A percentile compares a stretch with the other conserved stretches of the same genome.
Evolutionary conservation across 177 flowering plant genomes (phyloP).

Genomic region (Vitis hybrid): DNA sequence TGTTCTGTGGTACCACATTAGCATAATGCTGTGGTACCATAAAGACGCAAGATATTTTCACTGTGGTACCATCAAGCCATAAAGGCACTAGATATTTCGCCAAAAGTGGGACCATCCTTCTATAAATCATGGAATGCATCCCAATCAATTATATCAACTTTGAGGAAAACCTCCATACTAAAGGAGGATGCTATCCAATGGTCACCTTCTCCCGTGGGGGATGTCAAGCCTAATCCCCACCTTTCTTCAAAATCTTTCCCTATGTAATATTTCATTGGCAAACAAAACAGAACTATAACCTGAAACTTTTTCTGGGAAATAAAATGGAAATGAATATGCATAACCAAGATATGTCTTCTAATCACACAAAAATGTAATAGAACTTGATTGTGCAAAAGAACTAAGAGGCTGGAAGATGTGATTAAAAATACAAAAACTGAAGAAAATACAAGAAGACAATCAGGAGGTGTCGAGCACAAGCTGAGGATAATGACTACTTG

Average conservation of each 20-base stretch:
- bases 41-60: too few relatives aligned
- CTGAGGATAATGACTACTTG: conserved; percentile 12
- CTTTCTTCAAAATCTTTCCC: neutral
- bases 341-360: neutral
- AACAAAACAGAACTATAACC: neutral
- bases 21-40: too few relatives aligned
- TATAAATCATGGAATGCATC: too few relatives aligned
- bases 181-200: neutral
- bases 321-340: neutral
- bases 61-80: too few relatives aligned
- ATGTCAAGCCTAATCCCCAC: too few relatives aligned
- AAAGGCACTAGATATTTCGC: too few relatives aligned
- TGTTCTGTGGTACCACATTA: too few relatives aligned
- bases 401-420: neutral
- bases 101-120: too few relatives aligned
- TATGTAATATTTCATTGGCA: neutral
- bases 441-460: neutral
- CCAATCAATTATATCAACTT: too few relatives aligned
- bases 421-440: neutral
- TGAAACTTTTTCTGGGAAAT: neutral
- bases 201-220: too few relatives aligned
- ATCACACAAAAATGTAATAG: neutral
- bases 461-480: neutral
- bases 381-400: neutral
- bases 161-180: neutral